Base-by-base conservation (phyloP, 768 basidiomycete genomes). In the Boletellus sp. region DNA sequence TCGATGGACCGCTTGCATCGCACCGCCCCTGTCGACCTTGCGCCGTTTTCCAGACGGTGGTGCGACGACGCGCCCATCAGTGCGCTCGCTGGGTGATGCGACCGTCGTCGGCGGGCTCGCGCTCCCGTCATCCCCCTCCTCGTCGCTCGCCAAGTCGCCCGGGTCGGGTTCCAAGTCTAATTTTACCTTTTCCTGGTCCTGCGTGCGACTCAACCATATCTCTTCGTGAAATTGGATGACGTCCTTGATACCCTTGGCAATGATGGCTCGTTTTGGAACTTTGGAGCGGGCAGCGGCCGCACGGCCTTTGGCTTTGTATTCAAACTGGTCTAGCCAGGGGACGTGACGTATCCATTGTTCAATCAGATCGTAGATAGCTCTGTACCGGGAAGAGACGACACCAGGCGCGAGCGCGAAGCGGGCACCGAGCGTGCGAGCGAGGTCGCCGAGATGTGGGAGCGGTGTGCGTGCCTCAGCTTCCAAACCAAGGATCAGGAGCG, bases 271-370 rank as follows among this genome's bases (percentile, higher is more conserved):
- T 62, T 83, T 84, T 11, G 84, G 69, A 36, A 79, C 69, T 59
- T 81, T 84, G 15, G 84, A 78, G 11, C 82, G 75, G 0, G 83
- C 79, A 39, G 70, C 66, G 20, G 62, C 41, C 35, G 61, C 56
- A 22, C 54, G 61, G 39, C 60, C 62, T 41, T 64, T 67, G 31
- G 51, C 54, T 69, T 76, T 65, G 56, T 51, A 55, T 11, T 72
- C 65, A 52, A 82, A 83, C 40, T 79, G 76, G 53, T 81, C 76
- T 11, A 90, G 71, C 90, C 89, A 92, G 5, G 87, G 85, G 3
- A 91, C 73, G n/a, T 78, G 76, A 42, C 76, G 71, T 23, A 82
- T 78, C 75, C 80, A 81, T 48, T 74, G 69, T 32, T 76, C 76
- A 28, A 90, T 67, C 48, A 78, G 67, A 57, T 85, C 81, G 59